Evolutionary conservation across 306 rosid species (phyloP).

Genomic region (Casuarina equisetifolia): DNA sequence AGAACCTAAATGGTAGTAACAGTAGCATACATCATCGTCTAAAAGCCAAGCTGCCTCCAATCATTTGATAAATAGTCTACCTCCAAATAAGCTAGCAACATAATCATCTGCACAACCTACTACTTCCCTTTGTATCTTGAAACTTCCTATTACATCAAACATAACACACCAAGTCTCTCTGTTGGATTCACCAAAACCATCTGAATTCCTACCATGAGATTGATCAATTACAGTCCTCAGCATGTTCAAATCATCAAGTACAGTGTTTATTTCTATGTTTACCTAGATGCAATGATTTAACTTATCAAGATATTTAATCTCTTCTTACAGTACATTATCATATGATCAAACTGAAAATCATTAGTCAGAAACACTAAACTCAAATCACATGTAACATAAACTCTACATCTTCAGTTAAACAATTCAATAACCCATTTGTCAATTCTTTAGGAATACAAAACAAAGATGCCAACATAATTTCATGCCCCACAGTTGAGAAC

Average conservation of each 20-base stretch:
- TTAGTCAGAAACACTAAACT: not conserved
- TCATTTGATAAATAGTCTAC: not conserved
- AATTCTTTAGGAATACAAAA: not conserved
- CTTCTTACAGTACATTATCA: not conserved
- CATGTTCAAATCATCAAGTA: not conserved
- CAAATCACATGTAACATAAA: not conserved
- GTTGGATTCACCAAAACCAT: not conserved
- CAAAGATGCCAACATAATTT: not conserved
- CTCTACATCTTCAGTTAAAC: not conserved
- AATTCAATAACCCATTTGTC: not conserved
- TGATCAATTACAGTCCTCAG: not conserved
- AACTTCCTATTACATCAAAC: not conserved
- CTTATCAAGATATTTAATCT: not conserved
- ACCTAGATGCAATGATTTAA: too few relatives aligned
- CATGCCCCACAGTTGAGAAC: not conserved
- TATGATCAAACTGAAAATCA: not conserved
- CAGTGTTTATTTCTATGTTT: too few relatives aligned
- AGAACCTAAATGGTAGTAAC: not conserved
- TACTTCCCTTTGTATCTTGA: not conserved
- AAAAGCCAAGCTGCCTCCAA: constrained; percentile 4
- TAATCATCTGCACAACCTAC: not conserved
- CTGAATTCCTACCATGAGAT: not conserved
- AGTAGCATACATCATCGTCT: constrained; percentile 8
- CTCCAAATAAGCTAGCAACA: not conserved
- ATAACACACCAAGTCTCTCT: not conserved